Conservation (phyloP, 129 eudicot species). For the Helianthus tuberosus region DNA sequence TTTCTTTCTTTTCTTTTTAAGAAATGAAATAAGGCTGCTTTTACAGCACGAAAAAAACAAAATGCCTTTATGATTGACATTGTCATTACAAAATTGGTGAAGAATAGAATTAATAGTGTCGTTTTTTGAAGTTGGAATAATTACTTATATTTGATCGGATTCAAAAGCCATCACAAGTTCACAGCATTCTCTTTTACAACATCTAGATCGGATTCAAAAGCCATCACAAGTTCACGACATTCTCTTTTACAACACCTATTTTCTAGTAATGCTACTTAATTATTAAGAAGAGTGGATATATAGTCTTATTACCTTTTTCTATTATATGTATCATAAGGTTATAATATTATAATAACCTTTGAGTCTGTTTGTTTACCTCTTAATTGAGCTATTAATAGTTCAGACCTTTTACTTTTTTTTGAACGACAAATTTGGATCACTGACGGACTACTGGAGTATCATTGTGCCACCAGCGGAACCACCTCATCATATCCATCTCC, state of each 20-base stretch:
- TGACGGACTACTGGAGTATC: too few species aligned
- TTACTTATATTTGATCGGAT: background rate
- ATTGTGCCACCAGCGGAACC: too few species aligned
- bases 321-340: too few species aligned
- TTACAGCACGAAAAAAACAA: background rate
- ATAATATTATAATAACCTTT: too few species aligned
- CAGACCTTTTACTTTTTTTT: too few species aligned
- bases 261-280: background rate
- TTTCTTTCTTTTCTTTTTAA: too few species aligned
- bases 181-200: background rate
- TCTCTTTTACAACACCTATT: background rate
- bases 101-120: background rate
- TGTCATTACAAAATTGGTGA: background rate
- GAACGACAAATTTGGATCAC: too few species aligned
- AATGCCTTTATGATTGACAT: background rate
- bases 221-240: background rate
- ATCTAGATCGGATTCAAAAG: background rate
- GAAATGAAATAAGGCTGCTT: background rate
- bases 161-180: background rate
- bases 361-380: too few species aligned
- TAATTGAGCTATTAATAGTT: too few species aligned
- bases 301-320: too few species aligned
- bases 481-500: too few species aligned
- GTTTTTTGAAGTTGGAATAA: conserved; percentile 2
- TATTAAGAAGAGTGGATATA: too few species aligned